A percentile compares a stretch with the other conserved stretches of the same genome.
Conservation (phyloP, 495 filamentous ascomycete species). For the Evernia prunastri region DNA sequence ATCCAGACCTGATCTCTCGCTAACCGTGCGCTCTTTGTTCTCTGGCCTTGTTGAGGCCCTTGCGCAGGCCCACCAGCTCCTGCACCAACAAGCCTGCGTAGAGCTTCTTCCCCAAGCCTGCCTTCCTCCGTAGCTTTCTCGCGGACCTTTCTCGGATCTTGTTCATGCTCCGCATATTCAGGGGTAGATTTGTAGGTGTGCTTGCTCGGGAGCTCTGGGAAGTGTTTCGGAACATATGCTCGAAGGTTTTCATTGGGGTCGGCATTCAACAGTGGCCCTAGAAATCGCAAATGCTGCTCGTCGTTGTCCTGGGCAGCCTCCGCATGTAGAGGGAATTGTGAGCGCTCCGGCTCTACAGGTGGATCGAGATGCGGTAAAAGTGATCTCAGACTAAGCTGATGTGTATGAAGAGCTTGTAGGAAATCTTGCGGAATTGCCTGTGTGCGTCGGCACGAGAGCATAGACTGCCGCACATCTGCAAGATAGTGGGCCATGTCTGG, state of each 20-base stretch:
- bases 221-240: slow-evolving; percentile 57
- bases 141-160: slow-evolving; percentile 62
- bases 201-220: slow-evolving; percentile 63
- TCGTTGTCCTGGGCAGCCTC: slow-evolving; percentile 42
- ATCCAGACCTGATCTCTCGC: slow-evolving; percentile 22
- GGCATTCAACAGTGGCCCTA: slow-evolving; percentile 50
- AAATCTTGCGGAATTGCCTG: slow-evolving; percentile 64
- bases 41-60: slow-evolving; percentile 7
- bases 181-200: slow-evolving; percentile 68
- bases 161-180: slow-evolving; percentile 58
- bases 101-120: slow-evolving; percentile 63
- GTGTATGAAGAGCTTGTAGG: slow-evolving; percentile 51
- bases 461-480: slow-evolving; percentile 51
- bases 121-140: slow-evolving; percentile 69
- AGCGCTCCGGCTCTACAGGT: slow-evolving; percentile 31
- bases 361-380: slow-evolving; percentile 38
- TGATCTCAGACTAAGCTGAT: slow-evolving; percentile 31
- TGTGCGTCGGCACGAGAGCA: slow-evolving; percentile 53
- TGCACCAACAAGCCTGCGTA: slow-evolving; percentile 57
- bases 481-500: slow-evolving; percentile 55
- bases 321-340: slow-evolving; percentile 38
- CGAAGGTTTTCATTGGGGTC: slow-evolving; percentile 42
- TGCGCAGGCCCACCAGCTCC: slow-evolving; percentile 27
- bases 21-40: slow-evolving; percentile 6
- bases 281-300: slow-evolving; percentile 35